Percentiles rank a stretch among this genome's conserved stretches.
Evolutionary conservation across 2,329 filamentous ascomycete species (phyloP).

Genomic region (Teratosphaeria destructans): DNA sequence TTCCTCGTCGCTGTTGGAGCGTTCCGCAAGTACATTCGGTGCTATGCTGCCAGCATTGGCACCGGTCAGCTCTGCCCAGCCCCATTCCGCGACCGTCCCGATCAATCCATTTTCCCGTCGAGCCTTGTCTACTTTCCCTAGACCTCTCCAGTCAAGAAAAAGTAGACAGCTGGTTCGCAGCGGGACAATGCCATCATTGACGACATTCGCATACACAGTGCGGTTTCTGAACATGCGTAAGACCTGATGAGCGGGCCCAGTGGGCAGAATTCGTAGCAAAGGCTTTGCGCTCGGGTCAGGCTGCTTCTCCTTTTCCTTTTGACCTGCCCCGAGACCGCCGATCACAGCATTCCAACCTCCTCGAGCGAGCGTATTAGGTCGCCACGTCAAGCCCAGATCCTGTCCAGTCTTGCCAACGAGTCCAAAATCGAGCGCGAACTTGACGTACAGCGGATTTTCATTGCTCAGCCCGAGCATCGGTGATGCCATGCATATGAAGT

Average conservation of each 20-base stretch:
- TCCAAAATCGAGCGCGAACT: slow-evolving; percentile 92
- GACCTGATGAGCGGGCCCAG: slow-evolving; percentile 79
- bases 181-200: slow-evolving; percentile 95
- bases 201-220: slow-evolving; percentile 91
- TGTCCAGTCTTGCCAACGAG: slow-evolving; percentile 93
- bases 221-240: slow-evolving; percentile 80
- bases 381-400: slow-evolving; percentile 89
- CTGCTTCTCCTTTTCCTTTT: slow-evolving; percentile 41
- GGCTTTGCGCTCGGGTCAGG: slow-evolving; percentile 77
- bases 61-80: slow-evolving; percentile 83
- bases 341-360: slow-evolving; percentile 86
- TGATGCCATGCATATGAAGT: slow-evolving; percentile 80
- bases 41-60: slow-evolving; percentile 49
- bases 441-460: slow-evolving; percentile 94
- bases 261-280: slow-evolving; percentile 76
- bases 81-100: slow-evolving; percentile 85
- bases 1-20: slow-evolving; percentile 12
- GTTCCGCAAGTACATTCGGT: slow-evolving; percentile 16
- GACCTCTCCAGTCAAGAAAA: slow-evolving; percentile 91
- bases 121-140: slow-evolving; percentile 89
- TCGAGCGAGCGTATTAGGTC: slow-evolving; percentile 71
- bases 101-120: slow-evolving; percentile 83
- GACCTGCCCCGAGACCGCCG: slow-evolving; percentile 60
- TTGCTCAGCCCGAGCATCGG: slow-evolving; percentile 89
- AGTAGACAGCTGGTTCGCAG: slow-evolving; percentile 90